Conservation (phyloP, 1,139 yeast genomes). For the Candida pseudoviswanathii region DNA sequence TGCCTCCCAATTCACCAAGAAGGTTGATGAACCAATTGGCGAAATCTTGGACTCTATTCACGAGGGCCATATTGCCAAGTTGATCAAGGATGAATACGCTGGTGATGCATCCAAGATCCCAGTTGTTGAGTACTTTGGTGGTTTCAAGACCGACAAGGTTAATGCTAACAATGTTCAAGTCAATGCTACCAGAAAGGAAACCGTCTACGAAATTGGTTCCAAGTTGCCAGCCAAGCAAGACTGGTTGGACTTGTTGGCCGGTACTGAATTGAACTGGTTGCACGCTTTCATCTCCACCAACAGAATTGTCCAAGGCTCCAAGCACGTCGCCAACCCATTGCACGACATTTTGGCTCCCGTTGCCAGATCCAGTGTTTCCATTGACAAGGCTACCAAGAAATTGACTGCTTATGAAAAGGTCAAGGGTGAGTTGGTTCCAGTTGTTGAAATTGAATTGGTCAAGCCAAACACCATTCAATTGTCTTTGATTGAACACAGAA, state of each 20-base stretch:
- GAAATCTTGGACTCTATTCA: conserved; percentile 87
- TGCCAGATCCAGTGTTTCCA: conserved; percentile 62
- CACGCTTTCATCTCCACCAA: conserved; percentile 82
- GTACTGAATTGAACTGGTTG: conserved; percentile 81
- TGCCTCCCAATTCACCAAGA: conserved; percentile 88
- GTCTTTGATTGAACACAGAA: conserved; percentile 84
- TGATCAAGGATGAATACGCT: conserved; percentile 68
- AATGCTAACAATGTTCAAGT: conserved; percentile 37
- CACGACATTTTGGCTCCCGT: conserved; percentile 80
- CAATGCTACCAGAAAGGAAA: conserved; percentile 26
- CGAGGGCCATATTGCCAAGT: conserved; percentile 78
- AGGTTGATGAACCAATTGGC: conserved; percentile 89
- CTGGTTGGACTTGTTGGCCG: conserved; percentile 87
- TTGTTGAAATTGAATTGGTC: conserved; percentile 61
- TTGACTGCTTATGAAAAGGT: conserved; percentile 70
- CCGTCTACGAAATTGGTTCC: conserved; percentile 45
- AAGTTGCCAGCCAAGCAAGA: conserved; percentile 48
- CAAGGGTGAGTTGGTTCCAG: conserved; percentile 71
- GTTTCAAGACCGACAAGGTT: conserved; percentile 45
- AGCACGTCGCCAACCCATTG: conserved; percentile 77
- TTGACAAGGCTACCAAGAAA: conserved; percentile 58
- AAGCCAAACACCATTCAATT: conserved; percentile 58
- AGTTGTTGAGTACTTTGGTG: conserved; percentile 86
- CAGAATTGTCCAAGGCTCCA: conserved; percentile 81
- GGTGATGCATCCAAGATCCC: conserved; percentile 78